Evolutionary conservation across 2,329 filamentous ascomycete genomes (phyloP).

Genomic region (Microcyclosporella mali): DNA sequence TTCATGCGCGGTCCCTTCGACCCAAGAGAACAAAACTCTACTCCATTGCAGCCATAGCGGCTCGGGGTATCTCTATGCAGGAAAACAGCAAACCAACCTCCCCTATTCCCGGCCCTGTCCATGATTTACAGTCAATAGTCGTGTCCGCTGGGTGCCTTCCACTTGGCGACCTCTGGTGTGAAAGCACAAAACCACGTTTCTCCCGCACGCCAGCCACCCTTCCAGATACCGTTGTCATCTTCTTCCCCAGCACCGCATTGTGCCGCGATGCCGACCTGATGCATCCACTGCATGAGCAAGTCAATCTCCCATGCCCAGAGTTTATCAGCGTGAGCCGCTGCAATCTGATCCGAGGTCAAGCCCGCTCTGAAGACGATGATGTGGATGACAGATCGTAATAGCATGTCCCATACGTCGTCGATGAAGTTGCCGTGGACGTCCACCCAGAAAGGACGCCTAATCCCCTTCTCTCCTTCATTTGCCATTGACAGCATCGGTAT

Average conservation of each 20-base stretch:
- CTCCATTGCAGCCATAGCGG: not conserved
- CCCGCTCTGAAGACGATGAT: conserved; percentile 58
- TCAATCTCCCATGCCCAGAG: conserved; percentile 59
- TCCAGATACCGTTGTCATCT: conserved; percentile 20
- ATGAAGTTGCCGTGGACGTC: conserved; percentile 60
- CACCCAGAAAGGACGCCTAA: conserved; percentile 61
- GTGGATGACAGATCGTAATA: conserved; percentile 58
- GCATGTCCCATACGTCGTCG: conserved; percentile 56
- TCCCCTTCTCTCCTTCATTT: conserved; percentile 14
- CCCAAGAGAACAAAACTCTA: not conserved
- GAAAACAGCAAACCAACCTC: not conserved
- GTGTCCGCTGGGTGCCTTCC: conserved; percentile 14
- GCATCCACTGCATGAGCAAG: conserved; percentile 55
- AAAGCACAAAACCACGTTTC: conserved; percentile 64
- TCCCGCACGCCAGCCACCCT: conserved; percentile 39
- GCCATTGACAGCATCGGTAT: conserved; percentile 11
- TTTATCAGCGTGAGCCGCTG: conserved; percentile 50
- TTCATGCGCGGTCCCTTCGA: no score
- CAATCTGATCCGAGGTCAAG: conserved; percentile 48
- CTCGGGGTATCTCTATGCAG: conserved; percentile 3
- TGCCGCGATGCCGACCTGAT: conserved; percentile 47
- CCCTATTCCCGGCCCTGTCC: no score
- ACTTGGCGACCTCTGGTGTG: conserved; percentile 21
- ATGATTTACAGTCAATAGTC: not conserved
- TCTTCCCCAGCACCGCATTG: conserved; percentile 36